phyloP scores from a whole-genome alignment of 2,329 filamentous ascomycete species.

The Clonostachys rhizophaga region DNA sequence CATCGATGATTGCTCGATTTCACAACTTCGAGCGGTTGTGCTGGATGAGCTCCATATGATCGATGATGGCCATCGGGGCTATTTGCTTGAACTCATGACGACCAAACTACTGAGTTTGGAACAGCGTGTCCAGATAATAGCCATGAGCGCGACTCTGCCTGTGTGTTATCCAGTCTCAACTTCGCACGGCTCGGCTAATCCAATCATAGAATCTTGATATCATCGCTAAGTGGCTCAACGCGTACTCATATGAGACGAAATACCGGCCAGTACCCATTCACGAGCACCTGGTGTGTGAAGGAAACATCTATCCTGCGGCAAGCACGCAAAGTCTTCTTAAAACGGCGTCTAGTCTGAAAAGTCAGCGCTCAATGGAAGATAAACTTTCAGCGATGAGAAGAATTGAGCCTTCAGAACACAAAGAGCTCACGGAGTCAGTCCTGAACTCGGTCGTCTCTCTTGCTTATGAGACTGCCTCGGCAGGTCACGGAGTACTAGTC shows the following conservation, averaged over 20 bases:
- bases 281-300: slow-evolving; percentile 69
- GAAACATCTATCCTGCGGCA: slow-evolving; percentile 59
- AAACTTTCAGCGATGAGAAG: slow-evolving; percentile 32
- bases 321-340: slow-evolving; percentile 51
- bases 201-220: slow-evolving; percentile 59
- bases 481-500: slow-evolving; percentile 66
- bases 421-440: slow-evolving; percentile 59
- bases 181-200: neutral
- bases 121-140: slow-evolving; percentile 65
- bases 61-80: slow-evolving; percentile 70
- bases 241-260: slow-evolving; percentile 66
- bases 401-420: slow-evolving; percentile 52
- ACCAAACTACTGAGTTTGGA: slow-evolving; percentile 69
- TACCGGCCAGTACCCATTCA: slow-evolving; percentile 74
- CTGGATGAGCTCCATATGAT: slow-evolving; percentile 82
- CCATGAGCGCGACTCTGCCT: slow-evolving; percentile 76
- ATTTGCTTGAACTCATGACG: slow-evolving; percentile 69
- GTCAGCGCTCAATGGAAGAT: slow-evolving; percentile 21
- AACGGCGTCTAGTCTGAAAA: slow-evolving; percentile 46
- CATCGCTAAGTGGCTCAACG: slow-evolving; percentile 65
- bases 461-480: slow-evolving; percentile 62
- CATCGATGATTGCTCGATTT: slow-evolving; percentile 65
- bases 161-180: slow-evolving; percentile 38
- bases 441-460: slow-evolving; percentile 68
- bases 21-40: slow-evolving; percentile 62